Evolutionary conservation across 768 basidiomycete species (phyloP), one percentile per base, ranked within the genome.

Genomic region (Phylloporus sp.): DNA sequence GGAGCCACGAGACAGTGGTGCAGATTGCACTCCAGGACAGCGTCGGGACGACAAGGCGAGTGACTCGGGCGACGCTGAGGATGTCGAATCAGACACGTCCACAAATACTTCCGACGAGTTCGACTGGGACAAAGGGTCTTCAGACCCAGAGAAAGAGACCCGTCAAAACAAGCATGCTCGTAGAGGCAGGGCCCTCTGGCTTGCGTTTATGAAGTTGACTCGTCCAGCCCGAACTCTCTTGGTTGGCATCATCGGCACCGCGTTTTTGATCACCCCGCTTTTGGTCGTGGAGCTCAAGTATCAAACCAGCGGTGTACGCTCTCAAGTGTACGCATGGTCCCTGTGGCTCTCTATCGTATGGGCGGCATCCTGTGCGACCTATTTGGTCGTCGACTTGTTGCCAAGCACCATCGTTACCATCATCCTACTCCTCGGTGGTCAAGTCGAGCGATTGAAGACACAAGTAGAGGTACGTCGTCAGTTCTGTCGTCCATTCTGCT

Each of bases 41-140:
- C 15, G 17, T 33, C 54, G 24, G 8, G 49, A 54, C 32, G 50
- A 51, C n/a, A 52, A 54, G 21, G 52, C 18, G n/a, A 53, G 45
- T 20, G 48, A 33, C 33, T 27, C n/a, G n/a, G n/a, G 27, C 18
- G 48, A 57, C 21, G 48, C 26, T 24, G 47, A 46, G 18, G 45
- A 50, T 22, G 53, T 50, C 17, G 64, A 62, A 15, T 60, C 66
- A 15, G 64, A 66, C 27, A 57, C 78, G n/a, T 74, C 70, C 22
- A 82, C 82, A 11, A 77, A 81, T 53, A 73, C 78, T 4, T 77
- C 75, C 9, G 84, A 86, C 58, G 81, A 86, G 55, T 86, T 89
- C 54, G 74, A 86, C 69, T 85, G 84, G 84, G 82, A 86, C 44
- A 76, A 80, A 42, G 80, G 82, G 13, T 45, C 47, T 35, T 52